These are phyloP conservation scores for Pythium rishiriense DNA, from an alignment of 352 stramenopile genomes.

Conservation along the genomic window DNA sequence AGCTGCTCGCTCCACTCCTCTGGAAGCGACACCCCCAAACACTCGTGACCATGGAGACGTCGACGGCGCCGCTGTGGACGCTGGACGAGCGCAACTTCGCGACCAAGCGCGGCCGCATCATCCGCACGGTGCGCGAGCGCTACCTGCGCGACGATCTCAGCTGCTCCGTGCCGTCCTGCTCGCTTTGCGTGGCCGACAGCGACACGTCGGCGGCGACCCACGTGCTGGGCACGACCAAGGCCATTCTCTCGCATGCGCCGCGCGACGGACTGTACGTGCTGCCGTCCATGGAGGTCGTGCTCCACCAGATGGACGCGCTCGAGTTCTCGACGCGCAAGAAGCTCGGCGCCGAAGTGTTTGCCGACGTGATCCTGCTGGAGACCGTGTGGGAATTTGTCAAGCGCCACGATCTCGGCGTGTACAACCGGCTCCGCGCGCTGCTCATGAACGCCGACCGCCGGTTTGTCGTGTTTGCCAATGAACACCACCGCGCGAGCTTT, in stretches of 20 bases:
- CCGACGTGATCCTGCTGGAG: constrained; percentile 89
- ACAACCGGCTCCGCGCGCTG: constrained; percentile 87
- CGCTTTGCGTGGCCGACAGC: constrained; percentile 56
- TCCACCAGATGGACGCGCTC: constrained; percentile 91
- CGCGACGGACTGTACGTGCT: constrained; percentile 72
- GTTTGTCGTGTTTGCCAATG: constrained; percentile 94
- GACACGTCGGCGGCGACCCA: constrained; percentile 58
- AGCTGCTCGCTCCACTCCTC: neutral
- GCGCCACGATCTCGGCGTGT: constrained; percentile 86
- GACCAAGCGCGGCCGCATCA: constrained; percentile 76
- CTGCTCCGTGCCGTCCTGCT: constrained; percentile 64
- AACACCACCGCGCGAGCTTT: constrained; percentile 86
- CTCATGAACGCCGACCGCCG: constrained; percentile 78
- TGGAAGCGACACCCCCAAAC: constrained; percentile 1
- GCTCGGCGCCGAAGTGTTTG: constrained; percentile 50
- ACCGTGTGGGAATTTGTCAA: constrained; percentile 91
- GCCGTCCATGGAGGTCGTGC: constrained; percentile 87
- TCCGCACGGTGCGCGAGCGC: constrained; percentile 81
- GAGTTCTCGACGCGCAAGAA: constrained; percentile 80
- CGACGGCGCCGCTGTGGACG: constrained; percentile 55
- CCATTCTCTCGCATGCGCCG: constrained; percentile 54
- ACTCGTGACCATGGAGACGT: constrained; percentile 8
- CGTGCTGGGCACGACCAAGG: constrained; percentile 58
- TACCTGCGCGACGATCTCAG: constrained; percentile 89
- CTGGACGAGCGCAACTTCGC: constrained; percentile 78